Conservation (phyloP, 2,329 filamentous ascomycete species). For the Penicillium polonicum region DNA sequence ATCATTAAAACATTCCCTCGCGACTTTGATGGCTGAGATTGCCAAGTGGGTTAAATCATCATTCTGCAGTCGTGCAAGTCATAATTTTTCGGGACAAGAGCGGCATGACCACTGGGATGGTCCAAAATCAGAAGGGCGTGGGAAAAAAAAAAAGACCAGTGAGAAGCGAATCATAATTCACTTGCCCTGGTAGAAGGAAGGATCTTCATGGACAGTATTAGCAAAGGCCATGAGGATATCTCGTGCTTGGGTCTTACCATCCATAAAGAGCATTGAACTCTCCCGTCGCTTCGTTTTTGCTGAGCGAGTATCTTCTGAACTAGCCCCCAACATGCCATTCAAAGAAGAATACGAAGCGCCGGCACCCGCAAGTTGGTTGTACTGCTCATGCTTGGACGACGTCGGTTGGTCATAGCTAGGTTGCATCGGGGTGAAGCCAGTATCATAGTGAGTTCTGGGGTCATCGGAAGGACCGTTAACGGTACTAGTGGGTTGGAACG, state of each 20-base stretch:
- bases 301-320: constrained; percentile 34
- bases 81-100: constrained; percentile 24
- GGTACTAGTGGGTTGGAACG: constrained; percentile 43
- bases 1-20: constrained; percentile 34
- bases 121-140: constrained; percentile 2
- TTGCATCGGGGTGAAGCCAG: constrained; percentile 53
- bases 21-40: constrained; percentile 17
- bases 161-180: constrained; percentile 5
- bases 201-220: background rate
- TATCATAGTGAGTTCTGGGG: constrained; percentile 43
- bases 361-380: constrained; percentile 24
- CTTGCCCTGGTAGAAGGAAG: constrained; percentile 18
- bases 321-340: constrained; percentile 44
- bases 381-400: constrained; percentile 31
- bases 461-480: constrained; percentile 24
- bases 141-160: background rate
- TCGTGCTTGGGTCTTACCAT: constrained; percentile 13
- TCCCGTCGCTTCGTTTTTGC: constrained; percentile 49
- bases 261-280: constrained; percentile 51
- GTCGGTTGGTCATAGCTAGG: constrained; percentile 47
- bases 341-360: constrained; percentile 28
- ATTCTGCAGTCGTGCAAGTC: constrained; percentile 32
- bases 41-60: constrained; percentile 28
- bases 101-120: constrained; percentile 13
- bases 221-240: background rate